These are phyloP conservation scores for Penicillium glabrum DNA, from an alignment of 2,329 filamentous ascomycete genomes.

Conservation along the genomic window DNA sequence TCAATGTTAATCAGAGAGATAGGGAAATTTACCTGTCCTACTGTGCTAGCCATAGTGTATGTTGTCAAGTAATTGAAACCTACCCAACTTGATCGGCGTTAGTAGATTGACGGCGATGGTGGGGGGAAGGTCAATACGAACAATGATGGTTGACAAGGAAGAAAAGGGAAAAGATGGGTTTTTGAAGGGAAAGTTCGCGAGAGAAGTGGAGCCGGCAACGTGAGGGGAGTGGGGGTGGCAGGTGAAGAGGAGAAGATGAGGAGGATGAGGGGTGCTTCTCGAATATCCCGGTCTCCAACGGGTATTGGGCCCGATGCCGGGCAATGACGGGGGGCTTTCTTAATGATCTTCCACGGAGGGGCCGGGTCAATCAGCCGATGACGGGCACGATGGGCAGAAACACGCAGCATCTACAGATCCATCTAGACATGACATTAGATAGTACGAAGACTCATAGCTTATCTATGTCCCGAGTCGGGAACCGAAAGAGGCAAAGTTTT, in stretches of 20 bases:
- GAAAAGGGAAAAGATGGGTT: conserved; percentile 13
- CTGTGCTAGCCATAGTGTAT: conserved; percentile 54
- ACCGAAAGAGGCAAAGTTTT: not conserved
- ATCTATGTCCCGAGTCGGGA: not conserved
- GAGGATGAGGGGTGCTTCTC: conserved; percentile 10
- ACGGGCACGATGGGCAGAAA: not conserved
- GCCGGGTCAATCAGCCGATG: not conserved
- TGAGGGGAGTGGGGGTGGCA: conserved; percentile 20
- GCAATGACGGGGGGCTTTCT: not conserved
- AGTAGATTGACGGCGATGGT: conserved; percentile 1
- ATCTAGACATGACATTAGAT: not conserved
- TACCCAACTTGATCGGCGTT: not conserved
- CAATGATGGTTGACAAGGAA: conserved; percentile 17
- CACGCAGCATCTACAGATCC: no score
- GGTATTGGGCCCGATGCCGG: conserved; percentile 6
- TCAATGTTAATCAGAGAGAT: not conserved
- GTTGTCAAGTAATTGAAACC: not conserved
- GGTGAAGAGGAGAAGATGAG: conserved; percentile 10
- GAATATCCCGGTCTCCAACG: conserved; percentile 10
- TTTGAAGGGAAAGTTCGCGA: conserved; percentile 15
- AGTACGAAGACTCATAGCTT: not conserved
- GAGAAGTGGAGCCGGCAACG: conserved; percentile 7
- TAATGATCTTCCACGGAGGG: not conserved
- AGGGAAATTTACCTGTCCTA: conserved; percentile 53
- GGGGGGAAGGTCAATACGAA: conserved; percentile 7